Evolutionary conservation across 768 basidiomycete genomes (phyloP), one percentile per base, ranked within the genome.

Genomic region (Amanita rimosa): DNA sequence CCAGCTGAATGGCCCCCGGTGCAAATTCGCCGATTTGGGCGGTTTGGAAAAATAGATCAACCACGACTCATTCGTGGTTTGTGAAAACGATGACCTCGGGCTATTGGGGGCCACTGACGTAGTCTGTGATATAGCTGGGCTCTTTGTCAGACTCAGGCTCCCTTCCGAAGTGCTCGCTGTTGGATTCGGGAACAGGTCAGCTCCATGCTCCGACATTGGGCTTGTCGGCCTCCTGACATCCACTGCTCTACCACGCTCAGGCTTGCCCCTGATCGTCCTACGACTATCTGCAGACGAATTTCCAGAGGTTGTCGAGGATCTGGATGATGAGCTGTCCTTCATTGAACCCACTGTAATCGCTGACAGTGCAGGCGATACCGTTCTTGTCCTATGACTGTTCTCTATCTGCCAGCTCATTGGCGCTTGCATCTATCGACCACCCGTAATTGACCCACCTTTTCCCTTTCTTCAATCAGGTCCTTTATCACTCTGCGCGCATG

Each of bases 401-500:
- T 52, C 44, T 2, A 14, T 8, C 24, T 43, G 37, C 17, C 17
- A 44, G 4, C 19, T 43, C 13, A 19, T 43, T 6, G 50, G 42
- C 21, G 26, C 10, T 5, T 33, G 13, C 24, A 14, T 34, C 19
- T 34, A 21, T 39, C 16, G 16, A 24, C 13, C 11, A 21, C 3
- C 35, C 11, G 13, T 47, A 17, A 14, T 52, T 31, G n/a, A 51
- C 42, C 48, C 37, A 53, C 57, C 55, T 69, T 62, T 58, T 69
- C 67, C 39, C 64, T 62, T 49, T 74, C 70, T 24, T 68, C 61
- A 13, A 76, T 44, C 24, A 78, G 58, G 50, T 70, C 66, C 34
- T 62, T 55, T 47, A 76, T 61, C 11, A 74, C 66, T 51, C 63
- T 68, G 16, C 64, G 60, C 24, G 71, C 60, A 42, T 69, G 63